phyloP scores from a whole-genome alignment of 202 grass and related monocot genomes.

The Carex sylvatica region DNA sequence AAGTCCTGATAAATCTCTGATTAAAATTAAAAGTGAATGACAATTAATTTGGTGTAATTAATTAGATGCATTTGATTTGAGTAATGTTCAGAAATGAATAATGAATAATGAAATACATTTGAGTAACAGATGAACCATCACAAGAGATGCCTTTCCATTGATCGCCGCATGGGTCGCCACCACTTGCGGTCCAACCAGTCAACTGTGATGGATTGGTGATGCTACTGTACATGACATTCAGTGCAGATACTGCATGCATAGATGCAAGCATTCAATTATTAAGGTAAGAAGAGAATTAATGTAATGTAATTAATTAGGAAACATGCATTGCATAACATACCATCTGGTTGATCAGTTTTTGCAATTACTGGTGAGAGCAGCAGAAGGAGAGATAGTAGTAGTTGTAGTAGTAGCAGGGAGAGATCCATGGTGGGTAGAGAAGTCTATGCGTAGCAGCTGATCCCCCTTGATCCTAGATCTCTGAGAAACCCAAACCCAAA shows the following conservation, averaged over 20 bases:
- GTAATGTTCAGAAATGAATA: too few species aligned
- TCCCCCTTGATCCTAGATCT: not conserved
- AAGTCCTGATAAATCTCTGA: slow-evolving; percentile 73
- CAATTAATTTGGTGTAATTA: too few species aligned
- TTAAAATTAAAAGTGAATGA: not conserved
- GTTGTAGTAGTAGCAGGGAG: too few species aligned
- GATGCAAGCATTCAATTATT: too few species aligned
- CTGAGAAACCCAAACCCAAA: slow-evolving; percentile 34
- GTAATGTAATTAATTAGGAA: too few species aligned
- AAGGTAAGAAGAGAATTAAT: too few species aligned
- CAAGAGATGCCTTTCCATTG: slow-evolving; percentile 70
- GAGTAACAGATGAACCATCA: slow-evolving; percentile 60
- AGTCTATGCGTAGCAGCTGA: too few species aligned
- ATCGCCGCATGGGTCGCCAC: slow-evolving; percentile 66
- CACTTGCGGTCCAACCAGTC: slow-evolving; percentile 54
- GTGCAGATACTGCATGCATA: slow-evolving; percentile 26
- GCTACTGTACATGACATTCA: slow-evolving; percentile 78
- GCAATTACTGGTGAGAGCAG: slow-evolving; percentile 22
- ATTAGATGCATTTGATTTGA: too few species aligned
- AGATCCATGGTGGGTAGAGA: slow-evolving; percentile 28
- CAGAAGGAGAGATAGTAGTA: not conserved
- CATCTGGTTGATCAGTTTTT: slow-evolving; percentile 62
- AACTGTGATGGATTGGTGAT: slow-evolving; percentile 68
- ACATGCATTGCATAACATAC: not conserved
- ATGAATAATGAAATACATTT: slow-evolving; percentile 47